phyloP scores from a whole-genome alignment of 2,329 filamentous ascomycete species.

The Aureobasidium leucospermi region DNA sequence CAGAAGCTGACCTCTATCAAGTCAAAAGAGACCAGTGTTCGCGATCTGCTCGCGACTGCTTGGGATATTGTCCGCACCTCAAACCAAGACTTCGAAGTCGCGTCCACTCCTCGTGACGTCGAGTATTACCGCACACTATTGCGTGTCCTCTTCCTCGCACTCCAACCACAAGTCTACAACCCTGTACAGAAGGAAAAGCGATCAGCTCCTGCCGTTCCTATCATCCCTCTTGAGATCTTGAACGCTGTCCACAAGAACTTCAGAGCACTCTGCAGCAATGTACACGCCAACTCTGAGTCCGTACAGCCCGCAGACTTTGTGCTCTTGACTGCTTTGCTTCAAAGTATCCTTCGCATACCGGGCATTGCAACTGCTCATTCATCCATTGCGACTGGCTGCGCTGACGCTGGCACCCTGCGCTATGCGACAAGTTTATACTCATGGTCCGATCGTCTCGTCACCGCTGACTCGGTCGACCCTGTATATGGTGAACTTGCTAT shows the following conservation, averaged over 20 bases:
- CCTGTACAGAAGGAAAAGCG: not conserved
- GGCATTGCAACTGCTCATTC: conserved; percentile 58
- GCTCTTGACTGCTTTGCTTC: conserved; percentile 79
- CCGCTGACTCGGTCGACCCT: conserved; percentile 67
- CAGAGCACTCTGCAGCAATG: conserved; percentile 67
- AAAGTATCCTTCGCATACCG: conserved; percentile 73
- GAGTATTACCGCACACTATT: conserved; percentile 77
- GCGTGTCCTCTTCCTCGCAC: conserved; percentile 74
- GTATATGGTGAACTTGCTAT: conserved; percentile 90
- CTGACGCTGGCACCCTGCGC: conserved; percentile 62
- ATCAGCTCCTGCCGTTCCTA: conserved; percentile 30
- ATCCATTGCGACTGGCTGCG: conserved; percentile 39
- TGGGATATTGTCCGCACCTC: conserved; percentile 54
- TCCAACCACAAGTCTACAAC: conserved; percentile 53
- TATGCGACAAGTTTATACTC: conserved; percentile 84
- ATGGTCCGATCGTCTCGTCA: conserved; percentile 78
- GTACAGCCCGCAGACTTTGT: conserved; percentile 67
- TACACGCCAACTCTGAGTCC: conserved; percentile 50
- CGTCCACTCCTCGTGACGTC: conserved; percentile 49
- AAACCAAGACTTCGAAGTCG: conserved; percentile 52
- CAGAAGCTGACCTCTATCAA: conserved; percentile 56
- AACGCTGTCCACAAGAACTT: conserved; percentile 77
- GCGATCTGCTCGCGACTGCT: conserved; percentile 47
- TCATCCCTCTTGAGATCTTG: conserved; percentile 70
- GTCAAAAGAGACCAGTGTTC: conserved; percentile 44